Evolutionary conservation across 257 asterid species (phyloP).

Genomic region (Euphrasia confusa): DNA sequence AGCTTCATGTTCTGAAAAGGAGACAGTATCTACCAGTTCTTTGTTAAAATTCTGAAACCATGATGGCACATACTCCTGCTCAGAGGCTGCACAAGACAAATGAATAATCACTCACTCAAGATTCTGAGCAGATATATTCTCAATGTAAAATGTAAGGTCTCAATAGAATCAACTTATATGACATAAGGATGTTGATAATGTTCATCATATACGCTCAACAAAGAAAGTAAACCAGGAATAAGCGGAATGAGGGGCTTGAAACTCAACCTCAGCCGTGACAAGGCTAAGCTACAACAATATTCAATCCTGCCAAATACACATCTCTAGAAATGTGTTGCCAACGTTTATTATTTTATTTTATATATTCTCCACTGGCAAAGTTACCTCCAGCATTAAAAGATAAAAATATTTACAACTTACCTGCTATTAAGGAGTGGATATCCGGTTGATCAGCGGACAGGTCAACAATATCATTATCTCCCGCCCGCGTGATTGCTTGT

Average conservation of each 20-base stretch:
- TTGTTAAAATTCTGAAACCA: conserved; percentile 89
- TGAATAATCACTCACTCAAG: conserved; percentile 25
- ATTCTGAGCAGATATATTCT: conserved; percentile 15
- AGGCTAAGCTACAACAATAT: conserved; percentile 6
- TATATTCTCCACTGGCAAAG: conserved; percentile 1
- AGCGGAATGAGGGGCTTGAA: too few species aligned
- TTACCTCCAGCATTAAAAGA: conserved; percentile 22
- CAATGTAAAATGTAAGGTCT: not conserved
- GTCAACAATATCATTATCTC: conserved; percentile 55
- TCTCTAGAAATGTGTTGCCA: conserved; percentile 1
- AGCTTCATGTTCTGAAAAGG: conserved; percentile 95
- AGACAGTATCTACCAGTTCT: conserved; percentile 69
- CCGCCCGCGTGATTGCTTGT: conserved; percentile 69
- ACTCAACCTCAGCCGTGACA: too few species aligned
- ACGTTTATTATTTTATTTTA: conserved; percentile 1
- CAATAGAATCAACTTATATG: conserved; percentile 18
- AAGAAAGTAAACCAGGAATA: conserved; percentile 8
- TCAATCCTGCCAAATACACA: conserved; percentile 9
- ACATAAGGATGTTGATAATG: conserved; percentile 11
- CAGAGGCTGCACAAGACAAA: conserved; percentile 55
- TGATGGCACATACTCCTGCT: conserved; percentile 59
- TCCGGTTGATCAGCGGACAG: conserved; percentile 51
- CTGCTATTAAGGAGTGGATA: conserved; percentile 42
- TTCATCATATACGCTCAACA: not conserved
- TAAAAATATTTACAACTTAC: conserved; percentile 47